Percentiles rank a stretch among this genome's conserved stretches.
phyloP scores from a whole-genome alignment of 495 filamentous ascomycete genomes.

The Penicillium canariense region DNA sequence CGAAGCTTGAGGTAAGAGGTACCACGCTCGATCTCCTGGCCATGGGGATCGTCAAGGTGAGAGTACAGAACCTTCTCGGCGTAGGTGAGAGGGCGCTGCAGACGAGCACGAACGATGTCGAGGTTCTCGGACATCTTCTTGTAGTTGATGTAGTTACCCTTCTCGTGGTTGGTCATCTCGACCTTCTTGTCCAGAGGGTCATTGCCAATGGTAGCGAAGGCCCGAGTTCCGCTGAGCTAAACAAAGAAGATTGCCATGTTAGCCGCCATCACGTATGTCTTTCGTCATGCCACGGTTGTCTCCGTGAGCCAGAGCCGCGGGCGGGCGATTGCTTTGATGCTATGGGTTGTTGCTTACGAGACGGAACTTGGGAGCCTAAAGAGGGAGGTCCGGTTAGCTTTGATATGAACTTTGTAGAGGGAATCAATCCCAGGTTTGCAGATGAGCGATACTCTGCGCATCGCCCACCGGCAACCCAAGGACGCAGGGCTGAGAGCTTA shows the following conservation, averaged over 20 bases:
- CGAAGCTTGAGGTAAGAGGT: constrained; percentile 93
- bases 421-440: constrained; percentile 2
- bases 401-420: neutral
- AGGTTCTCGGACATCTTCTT: constrained; percentile 99
- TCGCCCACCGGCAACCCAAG: constrained; percentile 9
- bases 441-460: neutral
- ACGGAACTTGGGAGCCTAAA: constrained; percentile 50
- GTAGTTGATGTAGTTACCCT: constrained; percentile 81
- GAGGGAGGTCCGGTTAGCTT: constrained; percentile 25
- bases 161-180: constrained; percentile 77
- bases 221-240: constrained; percentile 51
- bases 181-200: constrained; percentile 71
- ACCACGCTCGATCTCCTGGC: constrained; percentile 93
- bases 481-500: constrained; percentile 35
- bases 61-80: constrained; percentile 99
- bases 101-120: constrained; percentile 75
- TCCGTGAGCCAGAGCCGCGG: neutral
- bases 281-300: neutral
- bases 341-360: constrained; percentile 45
- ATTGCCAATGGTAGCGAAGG: constrained; percentile 61
- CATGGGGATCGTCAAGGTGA: constrained; percentile 95
- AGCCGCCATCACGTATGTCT: constrained; percentile 8
- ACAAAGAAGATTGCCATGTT: constrained; percentile 10
- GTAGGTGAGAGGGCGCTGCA: constrained; percentile 90
- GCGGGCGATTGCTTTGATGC: neutral